Base-by-base conservation (phyloP, 202 grass and related monocot species). In the Bolboschoenoplectus hybrid region DNA sequence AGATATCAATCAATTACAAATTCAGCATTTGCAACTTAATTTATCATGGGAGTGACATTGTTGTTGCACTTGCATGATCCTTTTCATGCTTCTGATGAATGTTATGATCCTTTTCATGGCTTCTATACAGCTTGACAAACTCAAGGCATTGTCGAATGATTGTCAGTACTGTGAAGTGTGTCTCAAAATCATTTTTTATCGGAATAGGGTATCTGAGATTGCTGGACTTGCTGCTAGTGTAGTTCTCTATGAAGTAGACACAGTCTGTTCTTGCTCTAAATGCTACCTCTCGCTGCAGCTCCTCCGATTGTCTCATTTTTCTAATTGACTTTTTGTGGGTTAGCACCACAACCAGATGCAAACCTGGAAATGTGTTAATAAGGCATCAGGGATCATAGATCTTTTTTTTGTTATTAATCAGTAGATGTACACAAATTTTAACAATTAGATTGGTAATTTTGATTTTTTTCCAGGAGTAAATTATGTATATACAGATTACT, bases 201-300 rank as follows among this genome's bases (percentile, higher is more conserved):
- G 86, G 76, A 60, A 86, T 51, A 2, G 92, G 90, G 19, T 87
- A 90, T 78, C 49, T 63, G 16, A 94, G 61, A 50, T 94, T 86
- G 2, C 85, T 91, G 60, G 60, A 86, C 44, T 89, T 88, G 44
- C 82, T 87, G 64, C 74, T 88, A 17, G 87, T 92, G 86, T 99
- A 97, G 85, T 99, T 99, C 89, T 94, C 93, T 6, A 99, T 87
- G 80, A 99, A 93, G 81, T 94, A 99, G 34, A 97, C 90, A 26
- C 92, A 94, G 14, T 99, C 90, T 9, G 90, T 96, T 84, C 89
- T 85, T 9, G 93, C 97, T 80, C 88, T 92, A 84, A 96, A 91
- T 0, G 93, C 87, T 56, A 97, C 88, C 86, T 99, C 92, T 35
- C 88, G 84, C 58, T 88, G 40, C 35, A 99, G 89, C 32, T 99